These are phyloP conservation scores for Cyberlindnera maclurae DNA, from an alignment of 805 yeast species.

Conservation along the genomic window DNA sequence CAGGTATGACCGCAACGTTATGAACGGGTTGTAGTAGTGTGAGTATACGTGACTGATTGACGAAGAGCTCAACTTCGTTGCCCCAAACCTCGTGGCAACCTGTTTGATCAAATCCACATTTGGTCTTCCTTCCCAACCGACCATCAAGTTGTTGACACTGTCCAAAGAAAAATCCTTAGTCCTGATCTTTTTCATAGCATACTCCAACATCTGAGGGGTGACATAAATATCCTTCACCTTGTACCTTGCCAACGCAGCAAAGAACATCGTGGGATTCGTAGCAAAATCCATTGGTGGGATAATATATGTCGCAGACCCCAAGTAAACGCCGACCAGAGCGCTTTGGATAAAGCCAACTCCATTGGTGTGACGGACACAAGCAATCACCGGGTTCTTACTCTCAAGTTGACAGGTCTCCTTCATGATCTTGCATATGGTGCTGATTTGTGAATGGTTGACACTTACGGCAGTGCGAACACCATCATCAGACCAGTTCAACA, in stretches of 20 bases:
- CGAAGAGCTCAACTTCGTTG: slow-evolving; percentile 56
- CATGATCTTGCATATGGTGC: slow-evolving; percentile 78
- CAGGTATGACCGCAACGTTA: slow-evolving; percentile 80
- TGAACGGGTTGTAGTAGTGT: slow-evolving; percentile 74
- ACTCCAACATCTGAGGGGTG: slow-evolving; percentile 74
- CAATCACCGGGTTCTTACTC: slow-evolving; percentile 64
- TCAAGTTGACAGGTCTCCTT: slow-evolving; percentile 88
- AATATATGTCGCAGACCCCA: slow-evolving; percentile 80
- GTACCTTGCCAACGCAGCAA: slow-evolving; percentile 60
- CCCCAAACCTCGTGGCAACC: slow-evolving; percentile 55
- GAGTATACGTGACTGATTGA: slow-evolving; percentile 73
- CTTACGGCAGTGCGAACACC: slow-evolving; percentile 52
- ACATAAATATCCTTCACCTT: slow-evolving; percentile 82
- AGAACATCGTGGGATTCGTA: slow-evolving; percentile 64
- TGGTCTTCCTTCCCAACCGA: slow-evolving; percentile 73
- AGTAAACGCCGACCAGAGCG: slow-evolving; percentile 73
- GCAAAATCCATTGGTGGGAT: slow-evolving; percentile 75
- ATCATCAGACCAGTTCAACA: slow-evolving; percentile 70
- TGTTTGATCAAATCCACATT: slow-evolving; percentile 49
- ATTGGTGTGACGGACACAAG: slow-evolving; percentile 75
- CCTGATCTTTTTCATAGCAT: slow-evolving; percentile 54
- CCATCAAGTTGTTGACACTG: slow-evolving; percentile 73
- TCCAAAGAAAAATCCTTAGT: slow-evolving; percentile 51
- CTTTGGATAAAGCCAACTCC: slow-evolving; percentile 89
- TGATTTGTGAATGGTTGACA: slow-evolving; percentile 49